Base-by-base conservation (phyloP, 345 rosid species). In the Aurinia saxatilis region DNA sequence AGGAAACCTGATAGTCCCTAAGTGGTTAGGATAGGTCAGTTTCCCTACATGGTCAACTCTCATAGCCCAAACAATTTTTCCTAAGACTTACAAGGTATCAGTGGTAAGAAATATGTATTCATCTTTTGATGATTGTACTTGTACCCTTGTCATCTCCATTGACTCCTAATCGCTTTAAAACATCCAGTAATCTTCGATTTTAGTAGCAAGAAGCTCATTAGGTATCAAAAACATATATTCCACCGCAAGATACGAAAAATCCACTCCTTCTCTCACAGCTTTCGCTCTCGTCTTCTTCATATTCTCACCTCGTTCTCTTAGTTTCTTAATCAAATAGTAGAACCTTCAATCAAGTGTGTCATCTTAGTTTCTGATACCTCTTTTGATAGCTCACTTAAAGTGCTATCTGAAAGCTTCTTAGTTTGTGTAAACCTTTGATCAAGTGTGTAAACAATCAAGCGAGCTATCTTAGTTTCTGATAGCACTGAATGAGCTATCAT, bases 161-260 rank as follows among this genome's bases (percentile, higher is more conserved):
- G 23, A 56, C 33, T 3, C 48, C 71, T 10, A 55, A 17, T n/a
- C 35, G 48, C 48, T 27, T 66, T 12, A 21, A 5, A 46, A 48
- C 34, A 57, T 18, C 56, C 39, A 9, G 27, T 18, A 57, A 1
- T 57, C 27, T 17, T 49, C 18, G 4, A 23, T 39, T 57, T 38
- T 50, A 10, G 16, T 8, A 38, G 40, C 35, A 30, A 67, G 50
- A 47, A 49, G 8, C 27, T 57, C 35, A 19, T 8, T 50, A 4
- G 72, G 65, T 57, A 16, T 31, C 57, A 21, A 49, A 21, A 58
- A 57, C 59, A 57, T 49, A 18, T 17, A 27, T 55, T 66, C 57
- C 23, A 49, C 56, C 64, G 47, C 49, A 47, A 66, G 49, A 38
- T 5, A 47, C 42, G 71, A 57, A 14, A 66, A 36, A 34, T 57